These are phyloP conservation scores for Tuber umbilicatum DNA, from an alignment of 495 filamentous ascomycete genomes.

Conservation along the genomic window DNA sequence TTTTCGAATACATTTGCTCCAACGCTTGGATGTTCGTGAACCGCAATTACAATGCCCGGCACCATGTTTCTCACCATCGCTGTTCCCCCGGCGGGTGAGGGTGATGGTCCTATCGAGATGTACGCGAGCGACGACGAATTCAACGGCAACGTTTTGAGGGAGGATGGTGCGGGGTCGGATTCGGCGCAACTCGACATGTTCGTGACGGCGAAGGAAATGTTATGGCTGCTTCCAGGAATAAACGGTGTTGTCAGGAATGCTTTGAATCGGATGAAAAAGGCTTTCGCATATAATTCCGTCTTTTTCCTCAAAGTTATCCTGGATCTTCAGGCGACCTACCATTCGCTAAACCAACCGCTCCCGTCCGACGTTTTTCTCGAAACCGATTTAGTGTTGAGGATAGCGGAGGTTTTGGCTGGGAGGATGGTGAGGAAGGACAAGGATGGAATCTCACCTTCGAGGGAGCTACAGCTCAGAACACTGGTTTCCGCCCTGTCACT, in stretches of 20 bases:
- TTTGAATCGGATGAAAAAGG: constrained; percentile 38
- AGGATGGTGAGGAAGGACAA: constrained; percentile 38
- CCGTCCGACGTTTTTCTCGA: constrained; percentile 28
- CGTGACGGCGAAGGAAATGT: constrained; percentile 31
- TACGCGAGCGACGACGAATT: constrained; percentile 28
- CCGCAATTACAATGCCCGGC: constrained; percentile 16
- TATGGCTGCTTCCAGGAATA: constrained; percentile 39
- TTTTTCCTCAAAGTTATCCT: constrained; percentile 41
- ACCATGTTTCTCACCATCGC: constrained; percentile 29
- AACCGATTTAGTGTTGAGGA: constrained; percentile 27
- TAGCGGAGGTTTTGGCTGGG: constrained; percentile 36
- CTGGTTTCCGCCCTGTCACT: constrained; percentile 39
- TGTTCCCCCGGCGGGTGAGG: constrained; percentile 20
- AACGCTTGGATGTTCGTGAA: constrained; percentile 18
- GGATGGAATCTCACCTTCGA: constrained; percentile 35
- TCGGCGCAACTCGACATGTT: constrained; percentile 33
- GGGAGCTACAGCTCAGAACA: constrained; percentile 40
- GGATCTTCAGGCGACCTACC: constrained; percentile 39
- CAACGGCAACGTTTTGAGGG: constrained; percentile 30
- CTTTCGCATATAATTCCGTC: constrained; percentile 41
- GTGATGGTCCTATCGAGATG: constrained; percentile 28
- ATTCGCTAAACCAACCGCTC: constrained; percentile 24
- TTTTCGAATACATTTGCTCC: constrained; percentile 9
- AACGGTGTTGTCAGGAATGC: constrained; percentile 35
- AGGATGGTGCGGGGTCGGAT: constrained; percentile 29